Evolutionary conservation across 164 flowering plant genomes (phyloP), one percentile per base, ranked within the genome.

Genomic region (Cinnamomum chago): DNA sequence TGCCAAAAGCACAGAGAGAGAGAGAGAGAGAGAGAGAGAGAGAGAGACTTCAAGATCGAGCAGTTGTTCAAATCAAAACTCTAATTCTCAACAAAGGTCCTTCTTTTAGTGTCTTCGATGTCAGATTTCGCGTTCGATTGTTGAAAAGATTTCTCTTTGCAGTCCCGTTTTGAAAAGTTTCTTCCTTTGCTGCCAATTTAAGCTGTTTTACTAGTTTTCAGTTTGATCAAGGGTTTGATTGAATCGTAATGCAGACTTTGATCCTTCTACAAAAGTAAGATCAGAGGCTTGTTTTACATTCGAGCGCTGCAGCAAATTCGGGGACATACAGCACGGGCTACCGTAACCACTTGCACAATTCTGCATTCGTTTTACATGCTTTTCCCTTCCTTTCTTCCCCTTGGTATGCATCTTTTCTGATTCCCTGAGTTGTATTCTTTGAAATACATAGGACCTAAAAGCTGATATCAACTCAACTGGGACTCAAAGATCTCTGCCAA

Each of bases 401-500:
- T 28, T 28, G 30, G 30, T 28, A 28, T 28, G n/a, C 67, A 0
- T 18, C n/a, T 69, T 33, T 67, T 62, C 6, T 65, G 22, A 12
- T 70, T 18, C 33, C 65, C 47, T 22, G 7, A 22, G 55, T 17
- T 28, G 18, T 27, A 66, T 28, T 10, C 17, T 40, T 55, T 67
- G 35, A 67, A 40, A 73, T 70, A 52, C 79, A 71, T 72, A 94
- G 98, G 96, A 91, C 76, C 85, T 87, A 55, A 94, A 88, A 79
- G 30, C 78, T 28, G 97, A 92, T 81, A 87, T 86, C 66, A 90
- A 82, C 79, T 72, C 90, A 81, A 86, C 86, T 55, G 89, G 80
- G 60, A 70, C 84, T 72, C 96, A 85, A 68, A 91, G 87, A 83
- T 83, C 92, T 71, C 72, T 91, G 82, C 84, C 96, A 9, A 83